phyloP scores from a whole-genome alignment of 371 early-diverging fungal species.

The Dentiscutata heterogama region DNA sequence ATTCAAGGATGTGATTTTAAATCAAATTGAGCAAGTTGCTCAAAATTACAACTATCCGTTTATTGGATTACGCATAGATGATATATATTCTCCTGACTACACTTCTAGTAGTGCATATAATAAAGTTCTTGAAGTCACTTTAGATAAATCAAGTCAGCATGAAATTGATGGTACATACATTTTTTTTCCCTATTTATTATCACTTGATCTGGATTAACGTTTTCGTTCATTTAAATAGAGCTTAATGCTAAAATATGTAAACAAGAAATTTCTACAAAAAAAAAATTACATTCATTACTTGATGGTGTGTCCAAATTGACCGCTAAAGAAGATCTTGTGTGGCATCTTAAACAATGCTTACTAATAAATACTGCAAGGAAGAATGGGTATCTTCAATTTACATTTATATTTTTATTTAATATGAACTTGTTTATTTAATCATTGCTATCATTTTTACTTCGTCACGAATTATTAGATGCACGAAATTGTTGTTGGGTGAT shows the following conservation, averaged over 20 bases:
- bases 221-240: background rate
- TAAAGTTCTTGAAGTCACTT: constrained; percentile 30
- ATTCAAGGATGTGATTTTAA: constrained; percentile 47
- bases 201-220: too few relatives aligned
- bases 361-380: constrained; percentile 29
- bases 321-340: constrained; percentile 52
- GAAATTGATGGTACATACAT: background rate
- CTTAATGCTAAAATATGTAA: constrained; percentile 1
- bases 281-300: constrained; percentile 49
- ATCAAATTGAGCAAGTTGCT: constrained; percentile 53
- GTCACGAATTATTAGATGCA: constrained; percentile 59
- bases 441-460: background rate
- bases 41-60: constrained; percentile 47
- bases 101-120: constrained; percentile 22
- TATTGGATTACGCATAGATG: constrained; percentile 55
- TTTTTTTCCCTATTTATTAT: background rate
- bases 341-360: constrained; percentile 39
- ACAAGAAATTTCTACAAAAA: constrained; percentile 31
- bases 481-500: constrained; percentile 79
- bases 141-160: constrained; percentile 5
- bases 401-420: background rate
- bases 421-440: background rate
- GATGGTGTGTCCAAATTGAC: constrained; percentile 48
- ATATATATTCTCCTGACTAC: constrained; percentile 54
- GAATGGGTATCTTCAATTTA: constrained; percentile 24